phyloP scores from a whole-genome alignment of 2,329 filamentous ascomycete species.

The Penicillium sp. region DNA sequence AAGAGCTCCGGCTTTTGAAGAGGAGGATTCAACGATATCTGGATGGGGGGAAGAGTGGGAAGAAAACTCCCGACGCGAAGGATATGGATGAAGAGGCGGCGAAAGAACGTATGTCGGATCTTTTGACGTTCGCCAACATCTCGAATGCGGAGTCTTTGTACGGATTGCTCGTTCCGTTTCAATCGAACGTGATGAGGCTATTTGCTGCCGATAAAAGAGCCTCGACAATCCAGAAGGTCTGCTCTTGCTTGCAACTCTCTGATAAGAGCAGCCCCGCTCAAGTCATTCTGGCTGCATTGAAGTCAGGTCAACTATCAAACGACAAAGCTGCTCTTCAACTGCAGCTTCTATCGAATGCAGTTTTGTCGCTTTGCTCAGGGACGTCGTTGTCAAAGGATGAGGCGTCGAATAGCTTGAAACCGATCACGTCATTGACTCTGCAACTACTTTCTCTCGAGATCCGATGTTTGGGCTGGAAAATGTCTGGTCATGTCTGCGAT shows the following conservation, averaged over 20 bases:
- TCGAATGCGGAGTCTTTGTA: slow-evolving; percentile 27
- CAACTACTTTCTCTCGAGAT: slow-evolving; percentile 44
- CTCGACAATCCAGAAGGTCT: slow-evolving; percentile 32
- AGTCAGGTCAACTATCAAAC: slow-evolving; percentile 33
- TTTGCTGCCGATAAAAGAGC: slow-evolving; percentile 35
- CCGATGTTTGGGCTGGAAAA: slow-evolving; percentile 42
- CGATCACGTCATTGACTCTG: slow-evolving; percentile 34
- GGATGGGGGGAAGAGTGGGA: slow-evolving; percentile 20
- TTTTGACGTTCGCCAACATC: slow-evolving; percentile 36
- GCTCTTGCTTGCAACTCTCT: slow-evolving; percentile 31
- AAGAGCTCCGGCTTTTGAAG: slow-evolving; percentile 41
- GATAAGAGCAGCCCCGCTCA: slow-evolving; percentile 39
- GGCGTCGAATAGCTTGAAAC: slow-evolving; percentile 24
- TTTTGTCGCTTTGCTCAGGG: slow-evolving; percentile 35
- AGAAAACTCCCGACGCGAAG: slow-evolving; percentile 15
- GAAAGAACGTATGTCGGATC: slow-evolving; percentile 39
- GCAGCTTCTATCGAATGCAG: slow-evolving; percentile 42
- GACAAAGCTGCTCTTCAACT: slow-evolving; percentile 45
- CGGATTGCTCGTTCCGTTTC: slow-evolving; percentile 38
- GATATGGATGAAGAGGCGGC: slow-evolving; percentile 27
- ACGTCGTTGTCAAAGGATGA: slow-evolving; percentile 15
- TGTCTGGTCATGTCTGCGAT: slow-evolving; percentile 42
- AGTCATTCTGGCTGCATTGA: slow-evolving; percentile 38
- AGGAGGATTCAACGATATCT: slow-evolving; percentile 35
- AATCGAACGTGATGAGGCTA: slow-evolving; percentile 41